Conservation (phyloP, 2,329 filamentous ascomycete species). For the Ophiostoma montium region DNA sequence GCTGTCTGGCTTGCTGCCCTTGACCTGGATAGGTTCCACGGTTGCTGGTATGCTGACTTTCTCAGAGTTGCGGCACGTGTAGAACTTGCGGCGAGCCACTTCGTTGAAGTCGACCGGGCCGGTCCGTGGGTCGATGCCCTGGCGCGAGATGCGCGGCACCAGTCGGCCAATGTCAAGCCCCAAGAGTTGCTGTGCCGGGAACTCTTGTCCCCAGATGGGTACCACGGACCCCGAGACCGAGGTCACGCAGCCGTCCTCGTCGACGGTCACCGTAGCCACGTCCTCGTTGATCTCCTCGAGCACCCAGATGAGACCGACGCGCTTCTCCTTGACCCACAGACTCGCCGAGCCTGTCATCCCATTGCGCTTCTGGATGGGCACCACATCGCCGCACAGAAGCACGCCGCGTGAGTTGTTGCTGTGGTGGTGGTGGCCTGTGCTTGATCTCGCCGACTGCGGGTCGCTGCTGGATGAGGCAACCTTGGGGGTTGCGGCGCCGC, state of each 20-base stretch:
- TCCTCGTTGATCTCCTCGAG: constrained; percentile 96
- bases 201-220: constrained; percentile 70
- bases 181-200: constrained; percentile 46
- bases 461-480: constrained; percentile 28
- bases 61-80: constrained; percentile 67
- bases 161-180: constrained; percentile 66
- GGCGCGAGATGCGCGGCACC: constrained; percentile 68
- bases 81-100: constrained; percentile 59
- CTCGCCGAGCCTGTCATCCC: constrained; percentile 84
- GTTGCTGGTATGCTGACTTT: constrained; percentile 74
- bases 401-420: constrained; percentile 60
- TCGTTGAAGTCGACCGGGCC: constrained; percentile 68
- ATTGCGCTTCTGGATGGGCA: constrained; percentile 93
- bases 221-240: constrained; percentile 62
- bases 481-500: background rate
- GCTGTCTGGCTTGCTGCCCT: constrained; percentile 15
- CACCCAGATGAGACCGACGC: constrained; percentile 89
- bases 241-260: constrained; percentile 62
- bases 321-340: constrained; percentile 97
- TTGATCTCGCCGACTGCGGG: constrained; percentile 36
- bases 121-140: constrained; percentile 53
- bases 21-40: constrained; percentile 39
- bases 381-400: constrained; percentile 89
- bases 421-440: constrained; percentile 48
- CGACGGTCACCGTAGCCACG: constrained; percentile 60